Base-by-base conservation (phyloP, 2,329 filamentous ascomycete genomes). In the Fusarium brachygibbosum region DNA sequence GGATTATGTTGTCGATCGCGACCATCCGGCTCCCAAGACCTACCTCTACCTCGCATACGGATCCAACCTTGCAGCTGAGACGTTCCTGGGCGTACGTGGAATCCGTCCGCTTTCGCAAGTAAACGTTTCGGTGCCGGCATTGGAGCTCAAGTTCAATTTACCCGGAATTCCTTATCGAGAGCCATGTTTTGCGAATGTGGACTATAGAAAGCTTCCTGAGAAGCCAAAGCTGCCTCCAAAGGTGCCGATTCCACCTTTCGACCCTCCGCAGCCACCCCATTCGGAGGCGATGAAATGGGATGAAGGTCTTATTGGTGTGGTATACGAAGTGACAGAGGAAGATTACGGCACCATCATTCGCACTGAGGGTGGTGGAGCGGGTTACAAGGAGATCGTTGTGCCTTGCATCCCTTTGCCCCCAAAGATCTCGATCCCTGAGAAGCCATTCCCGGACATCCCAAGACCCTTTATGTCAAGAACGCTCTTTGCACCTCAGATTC, bases 131-230 rank as follows among this genome's bases (percentile, higher is more conserved):
- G 93, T 93, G 3, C 96, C 96, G 0, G 86, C 87, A 7, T 83
- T 98, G 48, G 85, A 87, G 50, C 83, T 99, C 53, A 92, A 90
- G 9, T 98, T 99, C 78, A 91, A 96, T 76, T 87, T 98, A 0
- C 88, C 94, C 0, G 95, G 94, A 1, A 76, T 98, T 1, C 93
- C 96, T 0, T 98, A 98, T 81, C 76, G 81, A 14, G 96, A 98
- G 79, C 95, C 96, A 1, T 97, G 95, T 79, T 98, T 98, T 78
- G 94, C 93, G 59, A 97, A 97, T 75, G 91, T 91, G 4, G 87
- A 86, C 17, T 84, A 85, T 53, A 87, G 91, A 48, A 84, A 88
- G 76, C 69, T 85, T 40, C 84, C 82, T 17, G 82, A 81, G 63
- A 73, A 77, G 59, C 76, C 74, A 16, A 75, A 75, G 61, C 76